Evolutionary conservation across 2,329 filamentous ascomycete genomes (phyloP).

Genomic region (Clonostachys byssicola): DNA sequence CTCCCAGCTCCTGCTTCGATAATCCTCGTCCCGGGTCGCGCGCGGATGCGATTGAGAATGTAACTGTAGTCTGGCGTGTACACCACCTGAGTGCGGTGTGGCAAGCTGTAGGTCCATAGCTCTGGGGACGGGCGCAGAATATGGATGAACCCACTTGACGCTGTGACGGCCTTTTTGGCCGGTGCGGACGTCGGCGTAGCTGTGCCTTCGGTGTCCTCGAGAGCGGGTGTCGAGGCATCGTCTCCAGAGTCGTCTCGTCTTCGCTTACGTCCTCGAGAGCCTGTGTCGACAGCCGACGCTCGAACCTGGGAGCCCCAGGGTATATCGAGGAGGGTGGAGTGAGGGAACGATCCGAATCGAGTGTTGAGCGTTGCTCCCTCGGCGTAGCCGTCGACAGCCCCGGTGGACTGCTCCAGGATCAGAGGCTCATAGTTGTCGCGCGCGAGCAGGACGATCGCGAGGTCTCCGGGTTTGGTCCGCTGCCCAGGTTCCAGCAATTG

Average conservation of each 20-base stretch:
- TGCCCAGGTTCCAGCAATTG: conserved; percentile 74
- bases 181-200: conserved; percentile 10
- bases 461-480: conserved; percentile 56
- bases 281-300: conserved; percentile 86
- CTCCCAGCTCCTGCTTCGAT: conserved; percentile 82
- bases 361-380: conserved; percentile 84
- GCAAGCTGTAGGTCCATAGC: conserved; percentile 75
- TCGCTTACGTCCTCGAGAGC: conserved; percentile 74
- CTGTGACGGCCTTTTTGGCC: conserved; percentile 45
- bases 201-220: conserved; percentile 20
- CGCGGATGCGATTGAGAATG: conserved; percentile 71
- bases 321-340: conserved; percentile 70
- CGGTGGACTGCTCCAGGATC: conserved; percentile 55
- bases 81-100: conserved; percentile 80
- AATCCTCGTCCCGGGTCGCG: conserved; percentile 65
- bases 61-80: conserved; percentile 88
- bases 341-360: conserved; percentile 86
- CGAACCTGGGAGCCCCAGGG: conserved; percentile 92
- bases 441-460: conserved; percentile 84
- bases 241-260: conserved; percentile 45
- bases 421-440: conserved; percentile 80
- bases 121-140: conserved; percentile 76
- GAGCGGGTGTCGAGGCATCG: conserved; percentile 13
- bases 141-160: conserved; percentile 70
- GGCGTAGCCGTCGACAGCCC: conserved; percentile 65